Conservation (phyloP, 805 yeast genomes). For the Pichia scutulata region DNA sequence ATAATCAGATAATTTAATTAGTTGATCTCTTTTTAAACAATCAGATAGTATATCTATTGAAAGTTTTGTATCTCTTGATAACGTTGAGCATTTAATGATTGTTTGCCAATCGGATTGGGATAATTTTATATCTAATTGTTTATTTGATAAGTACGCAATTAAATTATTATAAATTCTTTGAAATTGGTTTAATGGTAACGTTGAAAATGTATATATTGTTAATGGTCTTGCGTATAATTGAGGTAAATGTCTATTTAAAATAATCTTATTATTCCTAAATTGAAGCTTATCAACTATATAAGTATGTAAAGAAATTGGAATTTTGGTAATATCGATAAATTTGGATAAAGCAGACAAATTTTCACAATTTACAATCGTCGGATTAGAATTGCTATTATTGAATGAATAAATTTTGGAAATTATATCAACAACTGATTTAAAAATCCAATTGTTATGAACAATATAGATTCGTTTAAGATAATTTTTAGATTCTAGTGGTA, state of each 20-base stretch:
- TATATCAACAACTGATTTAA: conserved; percentile 68
- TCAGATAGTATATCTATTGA: conserved; percentile 39
- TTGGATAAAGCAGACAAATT: conserved; percentile 32
- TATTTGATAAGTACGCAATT: conserved; percentile 23
- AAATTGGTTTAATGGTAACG: conserved; percentile 24
- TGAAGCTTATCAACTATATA: conserved; percentile 53
- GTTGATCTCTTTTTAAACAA: conserved; percentile 41
- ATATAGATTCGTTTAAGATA: conserved; percentile 57
- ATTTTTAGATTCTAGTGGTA: conserved; percentile 49
- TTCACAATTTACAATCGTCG: conserved; percentile 29
- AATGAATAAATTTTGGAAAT: conserved; percentile 45
- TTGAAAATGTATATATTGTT: conserved; percentile 10
- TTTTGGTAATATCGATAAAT: conserved; percentile 62
- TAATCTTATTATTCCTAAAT: conserved; percentile 43
- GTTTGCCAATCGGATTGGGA: conserved; percentile 24
- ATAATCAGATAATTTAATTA: conserved; percentile 48
- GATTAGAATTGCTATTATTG: conserved; percentile 10
- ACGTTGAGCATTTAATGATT: conserved; percentile 19
- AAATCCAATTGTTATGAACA: conserved; percentile 89
- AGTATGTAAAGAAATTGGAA: conserved; percentile 69
- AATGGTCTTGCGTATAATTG: conserved; percentile 27
- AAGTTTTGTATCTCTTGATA: conserved; percentile 19
- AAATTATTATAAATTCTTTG: conserved; percentile 28
- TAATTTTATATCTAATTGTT: conserved; percentile 20
- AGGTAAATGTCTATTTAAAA: conserved; percentile 38